Evolutionary conservation across 108 stramenopile genomes (phyloP).

Genomic region (Nitzschia inconspicua): DNA sequence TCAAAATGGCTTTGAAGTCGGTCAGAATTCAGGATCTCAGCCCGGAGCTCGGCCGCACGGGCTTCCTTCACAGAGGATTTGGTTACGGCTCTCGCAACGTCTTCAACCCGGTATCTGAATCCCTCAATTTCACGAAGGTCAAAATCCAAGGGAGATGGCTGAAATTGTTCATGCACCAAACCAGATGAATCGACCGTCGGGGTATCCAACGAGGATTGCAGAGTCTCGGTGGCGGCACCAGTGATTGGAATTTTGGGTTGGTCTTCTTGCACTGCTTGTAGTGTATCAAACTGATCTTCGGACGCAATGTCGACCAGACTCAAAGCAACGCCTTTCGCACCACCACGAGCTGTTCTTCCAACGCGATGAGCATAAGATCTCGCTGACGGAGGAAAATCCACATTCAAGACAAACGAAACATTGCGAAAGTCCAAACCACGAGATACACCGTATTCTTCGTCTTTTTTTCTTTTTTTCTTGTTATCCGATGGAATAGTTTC

Average conservation of each 20-base stretch:
- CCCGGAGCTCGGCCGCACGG: slow-evolving; percentile 88
- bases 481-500: slow-evolving; percentile 10
- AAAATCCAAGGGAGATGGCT: slow-evolving; percentile 94
- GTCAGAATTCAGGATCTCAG: slow-evolving; percentile 93
- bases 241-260: slow-evolving; percentile 69
- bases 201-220: slow-evolving; percentile 34
- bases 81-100: slow-evolving; percentile 89
- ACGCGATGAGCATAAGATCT: slow-evolving; percentile 96
- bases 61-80: slow-evolving; percentile 83
- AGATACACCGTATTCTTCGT: slow-evolving; percentile 88
- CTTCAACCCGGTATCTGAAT: slow-evolving; percentile 97
- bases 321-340: slow-evolving; percentile 92
- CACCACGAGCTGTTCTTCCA: slow-evolving; percentile 96
- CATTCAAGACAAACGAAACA: slow-evolving; percentile 96
- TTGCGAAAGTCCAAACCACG: slow-evolving; percentile 96
- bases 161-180: slow-evolving; percentile 36
- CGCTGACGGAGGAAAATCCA: slow-evolving; percentile 90
- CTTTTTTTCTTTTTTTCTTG: slow-evolving; percentile 48
- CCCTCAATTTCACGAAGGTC: slow-evolving; percentile 92
- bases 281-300: slow-evolving; percentile 45
- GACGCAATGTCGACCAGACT: slow-evolving; percentile 71
- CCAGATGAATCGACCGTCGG: neutral
- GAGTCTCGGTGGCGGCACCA: slow-evolving; percentile 29
- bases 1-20: slow-evolving; percentile 92
- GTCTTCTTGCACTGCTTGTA: slow-evolving; percentile 65